Percentiles rank a stretch among this genome's conserved stretches.
phyloP scores from a whole-genome alignment of 495 filamentous ascomycete species.

The Achaetomiella virescens region DNA sequence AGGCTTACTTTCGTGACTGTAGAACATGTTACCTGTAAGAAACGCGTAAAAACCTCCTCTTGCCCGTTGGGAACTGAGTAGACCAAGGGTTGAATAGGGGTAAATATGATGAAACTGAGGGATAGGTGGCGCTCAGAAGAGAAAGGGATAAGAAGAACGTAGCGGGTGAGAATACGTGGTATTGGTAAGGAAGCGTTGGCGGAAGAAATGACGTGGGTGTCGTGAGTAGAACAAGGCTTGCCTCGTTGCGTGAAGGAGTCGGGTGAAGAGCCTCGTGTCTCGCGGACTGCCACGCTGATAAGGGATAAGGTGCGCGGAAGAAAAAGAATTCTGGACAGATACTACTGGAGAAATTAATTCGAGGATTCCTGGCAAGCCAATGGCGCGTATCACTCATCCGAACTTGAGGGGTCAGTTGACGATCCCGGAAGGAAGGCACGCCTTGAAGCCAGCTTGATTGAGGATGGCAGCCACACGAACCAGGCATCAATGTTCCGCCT shows the following conservation, averaged over 20 bases:
- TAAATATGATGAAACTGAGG: background rate
- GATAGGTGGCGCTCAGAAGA: background rate
- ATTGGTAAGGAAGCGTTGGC: background rate
- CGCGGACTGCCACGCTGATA: background rate
- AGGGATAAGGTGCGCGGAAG: background rate
- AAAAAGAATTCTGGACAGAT: background rate
- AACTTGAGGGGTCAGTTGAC: background rate
- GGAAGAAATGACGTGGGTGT: background rate
- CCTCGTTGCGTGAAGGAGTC: background rate
- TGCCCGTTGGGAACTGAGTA: background rate
- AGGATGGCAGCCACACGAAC: background rate
- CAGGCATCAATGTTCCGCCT: background rate
- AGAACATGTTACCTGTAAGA: conserved; percentile 60
- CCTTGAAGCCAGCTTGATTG: background rate
- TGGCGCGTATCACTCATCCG: background rate
- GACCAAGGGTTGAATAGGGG: background rate
- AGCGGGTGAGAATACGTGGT: background rate
- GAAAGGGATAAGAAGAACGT: background rate
- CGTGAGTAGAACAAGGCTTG: background rate
- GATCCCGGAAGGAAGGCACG: background rate
- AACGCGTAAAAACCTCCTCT: background rate
- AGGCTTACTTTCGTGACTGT: conserved; percentile 83
- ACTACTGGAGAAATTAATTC: too few species aligned
- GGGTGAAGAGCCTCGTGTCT: background rate
- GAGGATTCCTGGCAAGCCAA: background rate